These are phyloP conservation scores for Lichtheimia ramosa DNA, from an alignment of 371 early-diverging fungal species.

Conservation along the genomic window DNA sequence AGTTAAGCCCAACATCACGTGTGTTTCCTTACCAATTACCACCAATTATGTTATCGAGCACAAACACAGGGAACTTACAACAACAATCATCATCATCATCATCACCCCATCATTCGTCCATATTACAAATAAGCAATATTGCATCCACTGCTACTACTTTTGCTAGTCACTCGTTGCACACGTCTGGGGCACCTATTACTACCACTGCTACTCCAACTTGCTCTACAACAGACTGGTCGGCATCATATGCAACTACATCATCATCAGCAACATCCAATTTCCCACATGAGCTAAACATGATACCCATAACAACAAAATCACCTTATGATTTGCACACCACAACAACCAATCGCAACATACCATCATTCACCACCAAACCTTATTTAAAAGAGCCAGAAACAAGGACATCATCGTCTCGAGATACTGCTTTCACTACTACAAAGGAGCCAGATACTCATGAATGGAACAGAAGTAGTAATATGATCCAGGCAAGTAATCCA, in stretches of 20 bases:
- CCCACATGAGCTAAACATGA: too few relatives aligned
- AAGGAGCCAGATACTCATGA: neutral
- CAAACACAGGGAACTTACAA: neutral
- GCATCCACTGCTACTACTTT: neutral
- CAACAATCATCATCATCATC: too few relatives aligned
- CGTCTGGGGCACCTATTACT: neutral
- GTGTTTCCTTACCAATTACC: slow-evolving; percentile 6
- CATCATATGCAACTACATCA: too few relatives aligned
- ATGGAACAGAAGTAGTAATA: neutral
- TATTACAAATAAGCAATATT: neutral
- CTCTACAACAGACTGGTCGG: too few relatives aligned
- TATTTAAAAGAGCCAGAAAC: neutral
- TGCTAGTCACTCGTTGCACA: neutral
- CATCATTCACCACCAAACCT: neutral
- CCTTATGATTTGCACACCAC: neutral
- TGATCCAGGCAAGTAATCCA: neutral
- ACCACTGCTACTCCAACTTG: neutral
- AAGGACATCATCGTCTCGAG: neutral
- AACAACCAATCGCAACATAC: neutral
- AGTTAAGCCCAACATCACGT: slow-evolving; percentile 10
- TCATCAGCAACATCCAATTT: too few relatives aligned
- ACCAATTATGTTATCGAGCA: slow-evolving; percentile 9
- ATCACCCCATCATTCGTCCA: slow-evolving; percentile 1
- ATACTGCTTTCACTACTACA: neutral
- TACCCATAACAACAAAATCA: too few relatives aligned